A percentile compares a stretch with the other conserved stretches of the same genome.
Evolutionary conservation across 192 early-diverging fungal genomes (phyloP).

Genomic region (Neocallimastix lanati): DNA sequence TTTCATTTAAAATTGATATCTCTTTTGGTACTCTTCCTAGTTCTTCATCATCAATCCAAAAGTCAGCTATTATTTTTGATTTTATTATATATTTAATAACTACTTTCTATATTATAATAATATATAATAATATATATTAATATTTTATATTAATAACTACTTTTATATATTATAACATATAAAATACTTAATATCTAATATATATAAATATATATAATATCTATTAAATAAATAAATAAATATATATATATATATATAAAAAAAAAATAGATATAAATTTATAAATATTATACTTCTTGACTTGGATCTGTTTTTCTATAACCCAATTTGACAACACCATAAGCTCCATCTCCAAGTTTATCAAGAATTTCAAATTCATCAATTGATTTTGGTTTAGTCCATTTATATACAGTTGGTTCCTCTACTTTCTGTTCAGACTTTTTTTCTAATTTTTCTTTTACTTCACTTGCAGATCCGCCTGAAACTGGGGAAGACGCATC

Average conservation of each 20-base stretch:
- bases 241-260: background rate
- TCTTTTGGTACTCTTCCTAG: slow-evolving; percentile 52
- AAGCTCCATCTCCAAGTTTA: slow-evolving; percentile 50
- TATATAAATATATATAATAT: no score
- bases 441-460: slow-evolving; percentile 5
- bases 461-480: slow-evolving; percentile 16
- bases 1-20: slow-evolving; percentile 46
- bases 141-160: no score
- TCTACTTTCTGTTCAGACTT: background rate
- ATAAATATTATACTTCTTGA: slow-evolving; percentile 3
- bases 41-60: slow-evolving; percentile 45
- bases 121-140: slow-evolving; percentile 4
- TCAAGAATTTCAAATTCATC: slow-evolving; percentile 39
- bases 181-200: no score
- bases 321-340: slow-evolving; percentile 47
- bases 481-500: background rate
- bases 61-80: slow-evolving; percentile 39
- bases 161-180: no score
- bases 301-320: slow-evolving; percentile 21
- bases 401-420: background rate
- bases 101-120: slow-evolving; percentile 14
- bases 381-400: slow-evolving; percentile 9
- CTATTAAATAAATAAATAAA: background rate
- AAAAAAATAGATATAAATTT: slow-evolving; percentile 3
- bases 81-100: slow-evolving; percentile 61